These are phyloP conservation scores for Dendrobium huoshanense DNA, from an alignment of 106 monocot genomes.

Conservation along the genomic window DNA sequence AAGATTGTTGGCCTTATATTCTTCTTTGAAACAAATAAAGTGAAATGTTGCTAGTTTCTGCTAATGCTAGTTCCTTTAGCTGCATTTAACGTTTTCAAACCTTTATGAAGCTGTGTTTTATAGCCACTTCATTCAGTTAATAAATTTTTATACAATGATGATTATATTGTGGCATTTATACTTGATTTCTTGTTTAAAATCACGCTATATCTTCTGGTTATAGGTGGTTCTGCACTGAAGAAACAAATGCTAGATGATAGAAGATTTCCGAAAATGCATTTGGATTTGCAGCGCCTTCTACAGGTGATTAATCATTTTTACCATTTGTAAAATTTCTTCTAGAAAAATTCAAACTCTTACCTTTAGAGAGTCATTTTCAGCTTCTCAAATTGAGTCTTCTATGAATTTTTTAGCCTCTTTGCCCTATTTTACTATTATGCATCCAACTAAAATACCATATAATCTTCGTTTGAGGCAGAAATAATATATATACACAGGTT, in stretches of 20 bases:
- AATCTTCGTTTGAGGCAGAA: neutral
- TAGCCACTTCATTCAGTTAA: neutral
- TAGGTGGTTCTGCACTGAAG: slow-evolving; percentile 72
- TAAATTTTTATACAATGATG: neutral
- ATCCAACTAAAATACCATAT: neutral
- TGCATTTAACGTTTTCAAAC: neutral
- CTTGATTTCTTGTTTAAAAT: neutral
- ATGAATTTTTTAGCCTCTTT: neutral
- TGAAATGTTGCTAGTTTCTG: neutral
- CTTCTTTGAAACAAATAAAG: no score
- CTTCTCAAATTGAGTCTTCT: neutral
- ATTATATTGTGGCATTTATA: neutral
- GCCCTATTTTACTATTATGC: neutral
- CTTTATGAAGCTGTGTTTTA: neutral
- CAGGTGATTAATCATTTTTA: slow-evolving; percentile 38
- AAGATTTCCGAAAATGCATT: slow-evolving; percentile 90
- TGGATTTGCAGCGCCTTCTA: slow-evolving; percentile 76
- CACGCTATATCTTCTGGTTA: slow-evolving; percentile 1
- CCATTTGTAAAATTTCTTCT: neutral
- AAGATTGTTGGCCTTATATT: neutral
- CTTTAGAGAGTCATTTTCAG: no score
- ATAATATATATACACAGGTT: neutral
- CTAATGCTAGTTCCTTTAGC: neutral
- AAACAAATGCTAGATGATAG: slow-evolving; percentile 95
- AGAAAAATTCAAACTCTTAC: no score